Conservation (phyloP, 192 early-diverging fungal genomes). For the Linderina pennispora region DNA sequence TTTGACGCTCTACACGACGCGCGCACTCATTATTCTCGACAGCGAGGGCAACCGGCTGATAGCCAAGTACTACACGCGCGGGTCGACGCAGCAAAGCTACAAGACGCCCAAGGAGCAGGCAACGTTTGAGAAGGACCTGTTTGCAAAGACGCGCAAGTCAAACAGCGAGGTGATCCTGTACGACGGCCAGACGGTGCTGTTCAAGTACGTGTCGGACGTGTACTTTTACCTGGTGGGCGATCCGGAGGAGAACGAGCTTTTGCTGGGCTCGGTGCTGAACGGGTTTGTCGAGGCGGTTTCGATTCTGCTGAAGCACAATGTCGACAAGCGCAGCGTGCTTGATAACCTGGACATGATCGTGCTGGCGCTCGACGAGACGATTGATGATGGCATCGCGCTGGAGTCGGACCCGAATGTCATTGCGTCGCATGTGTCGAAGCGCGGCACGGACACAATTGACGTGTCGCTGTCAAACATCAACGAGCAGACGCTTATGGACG, state of each 20-base stretch:
- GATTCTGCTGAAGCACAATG: conserved; percentile 80
- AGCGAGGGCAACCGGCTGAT: conserved; percentile 86
- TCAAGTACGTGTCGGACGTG: conserved; percentile 79
- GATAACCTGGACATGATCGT: conserved; percentile 90
- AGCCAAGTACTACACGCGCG: conserved; percentile 81
- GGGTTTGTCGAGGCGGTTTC: conserved; percentile 81
- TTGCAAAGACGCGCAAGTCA: conserved; percentile 82
- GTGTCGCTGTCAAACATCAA: conserved; percentile 56
- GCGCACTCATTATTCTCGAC: conserved; percentile 89
- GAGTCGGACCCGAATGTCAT: conserved; percentile 74
- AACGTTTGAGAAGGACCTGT: conserved; percentile 86
- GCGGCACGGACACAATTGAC: conserved; percentile 62
- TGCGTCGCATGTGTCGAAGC: conserved; percentile 71
- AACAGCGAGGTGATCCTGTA: conserved; percentile 87
- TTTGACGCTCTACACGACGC: conserved; percentile 78
- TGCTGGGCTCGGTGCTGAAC: conserved; percentile 71
- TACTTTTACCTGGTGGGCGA: conserved; percentile 89
- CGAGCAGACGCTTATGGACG: conserved; percentile 70
- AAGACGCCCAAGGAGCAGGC: conserved; percentile 73
- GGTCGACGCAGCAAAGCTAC: conserved; percentile 17
- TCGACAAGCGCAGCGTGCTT: conserved; percentile 84
- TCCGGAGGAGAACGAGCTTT: conserved; percentile 90
- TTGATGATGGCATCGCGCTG: conserved; percentile 84
- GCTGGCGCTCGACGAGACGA: conserved; percentile 86
- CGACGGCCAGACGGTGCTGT: conserved; percentile 87